Evolutionary conservation across 169 alveolate species (phyloP).

Genomic region (Eimeria praecox): DNA sequence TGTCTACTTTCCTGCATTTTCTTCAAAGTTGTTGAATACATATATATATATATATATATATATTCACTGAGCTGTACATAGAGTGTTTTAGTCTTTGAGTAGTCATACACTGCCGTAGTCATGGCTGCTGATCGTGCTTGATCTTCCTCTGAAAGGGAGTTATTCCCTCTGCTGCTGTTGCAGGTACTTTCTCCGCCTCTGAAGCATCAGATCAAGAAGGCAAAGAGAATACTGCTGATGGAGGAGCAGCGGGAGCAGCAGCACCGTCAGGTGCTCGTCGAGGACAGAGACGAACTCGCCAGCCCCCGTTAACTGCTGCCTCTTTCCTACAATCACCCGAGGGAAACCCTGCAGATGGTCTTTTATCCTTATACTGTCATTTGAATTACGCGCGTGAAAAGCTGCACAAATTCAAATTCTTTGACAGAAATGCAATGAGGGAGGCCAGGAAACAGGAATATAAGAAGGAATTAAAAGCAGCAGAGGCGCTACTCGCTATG

Average conservation of each 20-base stretch:
- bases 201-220: neutral
- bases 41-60: no score
- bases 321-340: conserved; percentile 29
- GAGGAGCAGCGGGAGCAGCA: conserved; percentile 37
- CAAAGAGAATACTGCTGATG: neutral
- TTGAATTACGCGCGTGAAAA: conserved; percentile 40
- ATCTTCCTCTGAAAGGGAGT: neutral
- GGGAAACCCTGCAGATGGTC: conserved; percentile 26
- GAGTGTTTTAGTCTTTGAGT: neutral
- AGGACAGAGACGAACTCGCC: conserved; percentile 20
- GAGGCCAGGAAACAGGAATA: neutral
- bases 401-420: conserved; percentile 29
- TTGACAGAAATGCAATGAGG: neutral
- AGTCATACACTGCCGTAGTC: neutral
- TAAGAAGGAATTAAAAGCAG: conserved; percentile 18
- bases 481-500: conserved; percentile 46
- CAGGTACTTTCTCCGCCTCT: conserved; percentile 5
- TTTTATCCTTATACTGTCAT: conserved; percentile 11
- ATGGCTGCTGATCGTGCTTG: neutral
- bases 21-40: neutral
- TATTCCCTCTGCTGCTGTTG: neutral
- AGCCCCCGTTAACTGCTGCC: conserved; percentile 49
- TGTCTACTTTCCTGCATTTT: neutral
- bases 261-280: neutral
- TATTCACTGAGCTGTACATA: neutral